Conservation (phyloP, 2,329 filamentous ascomycete species). For the Ceratocystis cubensis region DNA sequence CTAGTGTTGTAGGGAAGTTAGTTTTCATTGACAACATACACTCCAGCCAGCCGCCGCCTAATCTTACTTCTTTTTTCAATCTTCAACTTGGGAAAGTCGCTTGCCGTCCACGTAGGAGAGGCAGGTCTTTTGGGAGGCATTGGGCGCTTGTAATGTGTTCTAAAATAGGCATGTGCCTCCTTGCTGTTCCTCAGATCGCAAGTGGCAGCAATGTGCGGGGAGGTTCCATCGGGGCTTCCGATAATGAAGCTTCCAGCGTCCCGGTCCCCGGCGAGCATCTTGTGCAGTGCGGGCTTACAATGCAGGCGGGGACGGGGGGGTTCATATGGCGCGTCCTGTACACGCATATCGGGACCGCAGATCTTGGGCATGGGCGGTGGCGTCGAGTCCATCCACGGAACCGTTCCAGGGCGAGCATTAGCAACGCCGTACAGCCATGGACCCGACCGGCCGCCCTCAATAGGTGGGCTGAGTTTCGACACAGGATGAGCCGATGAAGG, state of each 20-base stretch:
- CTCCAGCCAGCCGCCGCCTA: not conserved
- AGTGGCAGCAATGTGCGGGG: slow-evolving; percentile 12
- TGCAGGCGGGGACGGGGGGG: slow-evolving; percentile 13
- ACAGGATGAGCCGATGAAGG: slow-evolving; percentile 8
- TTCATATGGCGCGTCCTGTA: not conserved
- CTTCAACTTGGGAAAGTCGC: slow-evolving; percentile 6
- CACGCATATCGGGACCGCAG: not conserved
- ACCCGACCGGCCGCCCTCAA: not conserved
- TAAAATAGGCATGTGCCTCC: slow-evolving; percentile 17
- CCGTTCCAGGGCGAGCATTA: not conserved
- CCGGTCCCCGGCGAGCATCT: slow-evolving; percentile 17
- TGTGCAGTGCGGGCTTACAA: slow-evolving; percentile 14
- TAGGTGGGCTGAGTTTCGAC: not conserved
- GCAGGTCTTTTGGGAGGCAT: not conserved
- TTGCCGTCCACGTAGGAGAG: not conserved
- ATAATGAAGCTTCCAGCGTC: slow-evolving; percentile 19
- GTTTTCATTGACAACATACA: not conserved
- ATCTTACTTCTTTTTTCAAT: not conserved
- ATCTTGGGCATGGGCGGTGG: not conserved
- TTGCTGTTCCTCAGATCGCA: slow-evolving; percentile 16
- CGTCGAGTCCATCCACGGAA: slow-evolving; percentile 11
- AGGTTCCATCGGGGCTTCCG: slow-evolving; percentile 14
- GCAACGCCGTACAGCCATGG: slow-evolving; percentile 14
- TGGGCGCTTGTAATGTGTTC: slow-evolving; percentile 15
- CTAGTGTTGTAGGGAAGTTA: not conserved